phyloP scores from a whole-genome alignment of 2,329 filamentous ascomycete genomes.

The Fusarium solani-melongenae region DNA sequence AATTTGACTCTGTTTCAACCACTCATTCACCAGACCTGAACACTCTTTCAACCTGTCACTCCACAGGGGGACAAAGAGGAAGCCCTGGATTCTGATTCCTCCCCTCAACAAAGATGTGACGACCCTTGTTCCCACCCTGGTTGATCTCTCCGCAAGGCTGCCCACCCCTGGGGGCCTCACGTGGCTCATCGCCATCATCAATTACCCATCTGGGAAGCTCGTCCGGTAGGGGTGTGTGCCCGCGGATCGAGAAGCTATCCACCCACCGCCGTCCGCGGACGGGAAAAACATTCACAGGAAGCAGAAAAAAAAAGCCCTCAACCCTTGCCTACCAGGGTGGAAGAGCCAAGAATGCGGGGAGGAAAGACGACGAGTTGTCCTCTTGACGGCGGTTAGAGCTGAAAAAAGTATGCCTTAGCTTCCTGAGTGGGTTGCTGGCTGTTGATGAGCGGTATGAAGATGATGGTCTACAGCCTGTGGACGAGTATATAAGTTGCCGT shows the following conservation, averaged over 20 bases:
- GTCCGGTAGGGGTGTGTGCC: conserved; percentile 14
- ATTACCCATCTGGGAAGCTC: conserved; percentile 41
- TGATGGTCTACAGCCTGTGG: background rate
- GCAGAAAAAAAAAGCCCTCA: background rate
- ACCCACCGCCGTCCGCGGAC: background rate
- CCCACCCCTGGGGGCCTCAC: conserved; percentile 22
- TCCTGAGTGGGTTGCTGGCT: background rate
- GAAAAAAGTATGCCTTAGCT: background rate
- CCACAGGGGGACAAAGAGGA: background rate
- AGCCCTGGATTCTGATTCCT: background rate
- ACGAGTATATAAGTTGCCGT: conserved; percentile 21
- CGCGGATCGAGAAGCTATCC: background rate
- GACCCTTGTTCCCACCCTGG: background rate
- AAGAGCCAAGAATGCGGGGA: conserved; percentile 30
- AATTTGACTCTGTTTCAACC: conserved; percentile 1
- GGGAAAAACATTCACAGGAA: background rate
- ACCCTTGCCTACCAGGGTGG: background rate
- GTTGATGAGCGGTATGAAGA: conserved; percentile 21
- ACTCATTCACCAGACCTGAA: background rate
- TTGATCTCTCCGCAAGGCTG: conserved; percentile 1
- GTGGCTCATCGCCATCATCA: conserved; percentile 30
- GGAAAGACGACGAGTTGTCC: background rate
- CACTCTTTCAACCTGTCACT: background rate
- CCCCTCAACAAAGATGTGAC: background rate
- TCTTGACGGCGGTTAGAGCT: background rate